Evolutionary conservation across 176 grass and related monocot species (phyloP).

Genomic region (Musa troglodytarum): DNA sequence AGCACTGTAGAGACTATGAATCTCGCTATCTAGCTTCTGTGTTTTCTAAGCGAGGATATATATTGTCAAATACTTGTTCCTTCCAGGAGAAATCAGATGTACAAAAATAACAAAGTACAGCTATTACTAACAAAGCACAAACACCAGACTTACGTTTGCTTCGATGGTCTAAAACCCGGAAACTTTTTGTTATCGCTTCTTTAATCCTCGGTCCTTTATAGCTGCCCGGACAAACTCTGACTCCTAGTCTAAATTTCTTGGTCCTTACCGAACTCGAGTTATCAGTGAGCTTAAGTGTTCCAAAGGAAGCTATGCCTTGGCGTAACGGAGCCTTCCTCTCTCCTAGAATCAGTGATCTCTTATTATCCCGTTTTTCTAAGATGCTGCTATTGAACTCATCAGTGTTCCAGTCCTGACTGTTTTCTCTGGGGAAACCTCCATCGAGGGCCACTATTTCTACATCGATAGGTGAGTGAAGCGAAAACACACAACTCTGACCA

Average conservation of each 20-base stretch:
- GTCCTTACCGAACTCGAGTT: constrained; percentile 70
- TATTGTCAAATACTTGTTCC: neutral
- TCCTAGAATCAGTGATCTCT: constrained; percentile 47
- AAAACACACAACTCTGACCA: neutral
- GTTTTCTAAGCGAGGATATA: neutral
- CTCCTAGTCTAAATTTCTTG: constrained; percentile 48
- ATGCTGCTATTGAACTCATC: constrained; percentile 35
- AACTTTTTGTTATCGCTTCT: constrained; percentile 53
- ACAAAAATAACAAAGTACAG: no score
- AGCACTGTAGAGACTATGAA: no score
- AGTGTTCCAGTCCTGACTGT: constrained; percentile 24
- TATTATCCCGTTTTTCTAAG: constrained; percentile 35
- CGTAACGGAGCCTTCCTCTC: constrained; percentile 6
- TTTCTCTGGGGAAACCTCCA: constrained; percentile 37
- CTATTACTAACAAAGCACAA: neutral
- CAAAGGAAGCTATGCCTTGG: constrained; percentile 27
- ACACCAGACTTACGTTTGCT: constrained; percentile 43
- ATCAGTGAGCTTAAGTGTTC: constrained; percentile 49
- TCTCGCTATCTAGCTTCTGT: no score
- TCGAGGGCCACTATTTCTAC: constrained; percentile 61
- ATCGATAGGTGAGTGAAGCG: constrained; percentile 11
- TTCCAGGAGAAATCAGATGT: neutral
- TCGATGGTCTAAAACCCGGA: constrained; percentile 69
- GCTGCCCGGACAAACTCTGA: constrained; percentile 9
- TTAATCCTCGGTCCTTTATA: constrained; percentile 23